Evolutionary conservation across 2,329 filamentous ascomycete species (phyloP).

Genomic region (Sarocladium brachiariae): DNA sequence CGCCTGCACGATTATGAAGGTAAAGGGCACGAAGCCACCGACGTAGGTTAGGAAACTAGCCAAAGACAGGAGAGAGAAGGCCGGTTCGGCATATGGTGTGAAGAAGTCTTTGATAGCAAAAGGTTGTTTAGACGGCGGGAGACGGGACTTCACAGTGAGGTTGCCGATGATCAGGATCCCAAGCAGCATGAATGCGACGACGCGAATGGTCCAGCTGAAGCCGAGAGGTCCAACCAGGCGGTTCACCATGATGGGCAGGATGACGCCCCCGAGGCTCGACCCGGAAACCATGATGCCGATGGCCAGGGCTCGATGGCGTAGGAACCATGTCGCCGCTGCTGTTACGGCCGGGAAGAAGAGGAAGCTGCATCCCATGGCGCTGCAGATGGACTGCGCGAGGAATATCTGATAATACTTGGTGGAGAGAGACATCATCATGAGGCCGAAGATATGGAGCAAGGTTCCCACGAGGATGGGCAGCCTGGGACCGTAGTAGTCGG

Average conservation of each 20-base stretch:
- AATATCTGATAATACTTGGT: conserved; percentile 7
- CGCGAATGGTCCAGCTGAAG: conserved; percentile 5
- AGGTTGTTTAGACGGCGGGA: conserved; percentile 1
- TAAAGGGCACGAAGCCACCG: conserved; percentile 25
- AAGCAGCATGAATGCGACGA: conserved; percentile 1
- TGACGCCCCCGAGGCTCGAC: conserved; percentile 23
- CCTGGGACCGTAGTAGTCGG: conserved; percentile 33
- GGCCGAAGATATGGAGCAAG: conserved; percentile 24
- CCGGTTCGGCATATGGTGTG: not conserved
- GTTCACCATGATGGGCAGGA: conserved; percentile 23
- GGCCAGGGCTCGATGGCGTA: conserved; percentile 22
- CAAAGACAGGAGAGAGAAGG: conserved; percentile 13
- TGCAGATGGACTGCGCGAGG: conserved; percentile 27
- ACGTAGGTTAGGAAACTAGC: conserved; percentile 21
- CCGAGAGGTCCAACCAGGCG: conserved; percentile 1
- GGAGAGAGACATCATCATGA: conserved; percentile 33
- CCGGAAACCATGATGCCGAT: conserved; percentile 24
- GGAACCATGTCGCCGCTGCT: conserved; percentile 25
- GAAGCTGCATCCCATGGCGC: conserved; percentile 21
- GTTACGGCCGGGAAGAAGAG: conserved; percentile 24
- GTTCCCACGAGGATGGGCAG: conserved; percentile 28
- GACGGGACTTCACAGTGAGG: conserved; percentile 2
- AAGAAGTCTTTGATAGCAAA: not conserved
- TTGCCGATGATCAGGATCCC: conserved; percentile 3
- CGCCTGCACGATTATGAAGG: conserved; percentile 42